Conservation (phyloP, 2,329 filamentous ascomycete species). For the Alternaria sp. region DNA sequence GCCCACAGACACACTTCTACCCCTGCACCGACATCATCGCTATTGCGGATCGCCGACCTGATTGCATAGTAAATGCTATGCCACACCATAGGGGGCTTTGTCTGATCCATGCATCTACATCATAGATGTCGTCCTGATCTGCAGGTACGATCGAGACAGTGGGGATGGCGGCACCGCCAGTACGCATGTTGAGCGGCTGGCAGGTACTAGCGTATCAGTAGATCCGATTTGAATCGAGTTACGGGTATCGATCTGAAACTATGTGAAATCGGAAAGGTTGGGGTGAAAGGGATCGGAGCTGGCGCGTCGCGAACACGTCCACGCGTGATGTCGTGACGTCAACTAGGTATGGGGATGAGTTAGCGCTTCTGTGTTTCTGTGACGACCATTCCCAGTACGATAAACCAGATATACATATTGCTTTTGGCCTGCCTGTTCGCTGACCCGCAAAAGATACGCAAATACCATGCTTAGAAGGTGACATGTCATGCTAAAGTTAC, state of each 20-base stretch:
- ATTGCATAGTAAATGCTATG: slow-evolving; percentile 11
- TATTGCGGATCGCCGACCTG: slow-evolving; percentile 7
- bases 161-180: not conserved
- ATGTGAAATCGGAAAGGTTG: slow-evolving; percentile 8
- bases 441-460: not conserved
- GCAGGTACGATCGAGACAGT: slow-evolving; percentile 23
- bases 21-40: slow-evolving; percentile 17
- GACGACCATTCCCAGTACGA: not conserved
- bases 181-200: slow-evolving; percentile 6
- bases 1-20: not conserved
- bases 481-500: not conserved
- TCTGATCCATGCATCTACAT: slow-evolving; percentile 20
- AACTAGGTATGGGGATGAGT: not conserved
- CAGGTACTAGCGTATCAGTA: not conserved
- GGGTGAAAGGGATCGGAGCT: slow-evolving; percentile 4
- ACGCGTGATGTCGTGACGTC: slow-evolving; percentile 18
- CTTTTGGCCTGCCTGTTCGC: not conserved
- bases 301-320: slow-evolving; percentile 6
- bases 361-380: slow-evolving; percentile 5
- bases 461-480: too few species aligned
- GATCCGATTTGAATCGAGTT: not conserved
- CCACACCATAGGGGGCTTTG: slow-evolving; percentile 15
- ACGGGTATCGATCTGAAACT: slow-evolving; percentile 12
- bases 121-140: slow-evolving; percentile 23
- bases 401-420: not conserved